phyloP scores from a whole-genome alignment of 768 basidiomycete species.

The Ephemerocybe angulata region DNA sequence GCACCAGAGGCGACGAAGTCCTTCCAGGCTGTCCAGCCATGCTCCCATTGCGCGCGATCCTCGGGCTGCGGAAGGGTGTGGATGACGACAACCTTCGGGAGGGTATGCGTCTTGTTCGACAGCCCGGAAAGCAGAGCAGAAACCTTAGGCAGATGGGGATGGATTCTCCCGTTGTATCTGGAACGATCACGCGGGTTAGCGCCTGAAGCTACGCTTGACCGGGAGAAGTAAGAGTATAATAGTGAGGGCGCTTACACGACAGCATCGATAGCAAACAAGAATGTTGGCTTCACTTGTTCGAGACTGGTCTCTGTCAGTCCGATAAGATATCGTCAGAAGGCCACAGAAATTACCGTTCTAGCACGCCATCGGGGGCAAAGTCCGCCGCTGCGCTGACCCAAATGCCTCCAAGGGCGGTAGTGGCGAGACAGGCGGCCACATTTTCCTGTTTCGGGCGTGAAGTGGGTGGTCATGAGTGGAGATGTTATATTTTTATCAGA shows the following conservation, averaged over 20 bases:
- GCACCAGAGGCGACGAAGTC: slow-evolving; percentile 48
- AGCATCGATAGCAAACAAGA: slow-evolving; percentile 71
- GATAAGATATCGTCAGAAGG: background rate
- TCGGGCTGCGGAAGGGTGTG: slow-evolving; percentile 36
- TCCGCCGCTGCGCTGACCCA: slow-evolving; percentile 83
- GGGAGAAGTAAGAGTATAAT: slow-evolving; percentile 4
- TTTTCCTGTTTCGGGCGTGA: slow-evolving; percentile 48
- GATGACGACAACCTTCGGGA: slow-evolving; percentile 57
- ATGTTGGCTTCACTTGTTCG: slow-evolving; percentile 71
- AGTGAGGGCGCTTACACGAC: slow-evolving; percentile 54
- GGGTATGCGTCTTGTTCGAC: slow-evolving; percentile 27
- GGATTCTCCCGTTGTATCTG: slow-evolving; percentile 70
- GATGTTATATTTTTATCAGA: slow-evolving; percentile 7
- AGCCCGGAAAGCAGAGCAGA: slow-evolving; percentile 54
- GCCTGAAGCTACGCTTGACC: slow-evolving; percentile 11
- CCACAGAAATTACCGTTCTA: slow-evolving; percentile 53
- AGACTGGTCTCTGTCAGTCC: slow-evolving; percentile 39
- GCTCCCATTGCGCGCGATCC: slow-evolving; percentile 37
- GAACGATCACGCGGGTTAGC: slow-evolving; percentile 5
- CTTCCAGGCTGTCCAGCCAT: slow-evolving; percentile 53
- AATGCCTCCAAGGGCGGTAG: slow-evolving; percentile 70
- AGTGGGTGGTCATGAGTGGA: slow-evolving; percentile 10
- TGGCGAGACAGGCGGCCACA: slow-evolving; percentile 62
- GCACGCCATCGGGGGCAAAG: slow-evolving; percentile 74
- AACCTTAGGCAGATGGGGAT: slow-evolving; percentile 64